These are phyloP conservation scores for Aspergillus niger DNA, from an alignment of 2,329 filamentous ascomycete species.

Conservation along the genomic window DNA sequence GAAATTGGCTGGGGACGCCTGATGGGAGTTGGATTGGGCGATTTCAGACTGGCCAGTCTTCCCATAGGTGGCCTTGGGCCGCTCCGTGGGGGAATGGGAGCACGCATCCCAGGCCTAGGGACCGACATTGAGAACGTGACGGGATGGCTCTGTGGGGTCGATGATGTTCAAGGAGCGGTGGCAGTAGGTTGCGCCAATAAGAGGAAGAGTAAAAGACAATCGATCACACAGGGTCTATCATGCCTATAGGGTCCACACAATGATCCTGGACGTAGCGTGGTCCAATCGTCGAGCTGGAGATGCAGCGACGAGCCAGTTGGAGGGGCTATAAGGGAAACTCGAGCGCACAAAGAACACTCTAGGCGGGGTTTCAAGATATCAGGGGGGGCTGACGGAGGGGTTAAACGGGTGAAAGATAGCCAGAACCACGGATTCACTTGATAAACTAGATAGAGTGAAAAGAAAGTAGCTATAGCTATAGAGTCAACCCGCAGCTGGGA, in stretches of 20 bases:
- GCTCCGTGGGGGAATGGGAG: conserved; percentile 30
- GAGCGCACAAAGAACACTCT: not conserved
- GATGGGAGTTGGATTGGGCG: conserved; percentile 41
- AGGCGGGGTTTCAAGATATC: not conserved
- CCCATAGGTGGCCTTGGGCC: conserved; percentile 34
- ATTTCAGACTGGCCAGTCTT: conserved; percentile 44
- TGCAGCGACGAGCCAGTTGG: not conserved
- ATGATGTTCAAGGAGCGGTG: not conserved
- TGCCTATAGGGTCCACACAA: not conserved
- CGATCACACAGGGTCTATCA: not conserved
- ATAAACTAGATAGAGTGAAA: not conserved
- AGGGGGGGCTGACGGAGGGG: not conserved
- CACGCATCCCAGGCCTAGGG: conserved; percentile 36
- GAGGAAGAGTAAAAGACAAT: not conserved
- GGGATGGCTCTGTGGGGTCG: not conserved
- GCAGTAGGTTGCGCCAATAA: not conserved
- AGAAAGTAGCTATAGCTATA: not conserved
- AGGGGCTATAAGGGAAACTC: not conserved
- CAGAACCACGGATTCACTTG: not conserved
- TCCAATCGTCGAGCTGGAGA: not conserved
- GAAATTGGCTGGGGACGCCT: conserved; percentile 38
- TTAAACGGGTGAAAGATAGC: not conserved
- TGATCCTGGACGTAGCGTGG: not conserved
- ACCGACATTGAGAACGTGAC: conserved; percentile 33
- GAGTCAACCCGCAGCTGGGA: too few relatives aligned